Base-by-base conservation (phyloP, 768 basidiomycete species). In the Boletus subparvulus region DNA sequence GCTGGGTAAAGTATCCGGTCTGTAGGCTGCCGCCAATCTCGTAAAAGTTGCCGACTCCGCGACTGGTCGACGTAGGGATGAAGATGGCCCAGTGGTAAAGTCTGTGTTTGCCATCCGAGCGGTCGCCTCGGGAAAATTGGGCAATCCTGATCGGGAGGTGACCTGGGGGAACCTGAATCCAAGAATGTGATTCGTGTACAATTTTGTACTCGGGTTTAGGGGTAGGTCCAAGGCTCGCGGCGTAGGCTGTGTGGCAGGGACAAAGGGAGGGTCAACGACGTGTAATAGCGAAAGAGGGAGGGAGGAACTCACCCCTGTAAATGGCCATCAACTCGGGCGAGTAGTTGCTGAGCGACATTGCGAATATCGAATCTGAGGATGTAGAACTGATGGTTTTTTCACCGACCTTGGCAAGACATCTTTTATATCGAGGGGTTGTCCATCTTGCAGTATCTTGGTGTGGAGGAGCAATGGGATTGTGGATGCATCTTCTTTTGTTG, bases 31-130 rank as follows among this genome's bases (percentile, higher is more conserved):
- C 54, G 1, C 17, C 50, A 39, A 60, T 21, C 21, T 53, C 58
- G 40, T 60, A 55, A 42, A 30, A 61, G 44, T 55, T 61, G 26
- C 58, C 54, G 10, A 60, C 24, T 2, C 50, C 54, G 3, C 58
- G 50, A 3, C 21, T 26, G 14, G 43, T 30, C 6, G 57, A 50
- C 9, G 57, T 61, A 1, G 47, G 47, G 37, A 55, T 46, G 50
- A 49, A 60, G 37, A 55, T 55, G 4, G 54, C 53, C 53, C 58
- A 61, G 35, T 59, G 50, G 41, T 59, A 10, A 37, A n/a, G n/a
- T 9, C 39, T 10, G 7, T 17, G 8, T 4, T 16, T 17, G 17
- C 26, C 16, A 24, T 26, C 11, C 7, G 41, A 3, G 9, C 50
- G 43, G 5, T 33, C 2, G 11, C 36, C 58, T 3, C 43, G 50